Base-by-base conservation (phyloP, 495 filamentous ascomycete species). In the Penicillium waksmanii region DNA sequence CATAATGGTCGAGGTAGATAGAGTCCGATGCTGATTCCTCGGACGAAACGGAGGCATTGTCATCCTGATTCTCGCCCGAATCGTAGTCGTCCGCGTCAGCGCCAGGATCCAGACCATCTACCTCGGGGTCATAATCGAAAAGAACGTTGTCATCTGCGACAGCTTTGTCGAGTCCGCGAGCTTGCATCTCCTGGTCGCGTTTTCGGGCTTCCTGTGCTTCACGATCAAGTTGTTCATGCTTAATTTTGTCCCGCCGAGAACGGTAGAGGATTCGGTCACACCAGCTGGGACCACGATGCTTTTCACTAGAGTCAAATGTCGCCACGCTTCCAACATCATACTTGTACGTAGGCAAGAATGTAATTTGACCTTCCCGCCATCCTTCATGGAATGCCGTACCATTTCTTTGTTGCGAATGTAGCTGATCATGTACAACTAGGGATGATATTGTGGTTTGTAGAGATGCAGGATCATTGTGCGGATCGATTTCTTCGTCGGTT, bases 291-390 rank as follows among this genome's bases (percentile, higher is more conserved):
- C 89, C 88, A 51, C 96, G 82, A 51, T 87, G 85, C 79, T 98
- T 99, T 64, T 97, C 96, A 59, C 92, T 96, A 0, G 92, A 90
- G 74, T 99, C 96, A 69, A 97, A 98, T 57, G 89, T 82, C 4
- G 91, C 91, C 55, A 97, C 87, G 38, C 89, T 96, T n/a, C 96
- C 96, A 38, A 95, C 82, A 66, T 99, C 96, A 63, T 98, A 99
- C 73, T 96, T 96, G 68, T 96, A 99, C 0, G 94, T 96, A 12
- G 96, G 96, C 31, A 97, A 68, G 67, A 98, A 99, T 7, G 81
- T 81, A 42, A 99, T 96, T 8, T 84, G 78, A 0, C 96, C 96
- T 76, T 99, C 96, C 27, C 82, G 81, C 91, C 94, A 99, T 7
- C 93, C 94, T 58, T 95, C 89, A 57, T 95, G 85, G 58, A 98